phyloP scores from a whole-genome alignment of 1,284 basidiomycete species.

The Pisolithus thermaeus region DNA sequence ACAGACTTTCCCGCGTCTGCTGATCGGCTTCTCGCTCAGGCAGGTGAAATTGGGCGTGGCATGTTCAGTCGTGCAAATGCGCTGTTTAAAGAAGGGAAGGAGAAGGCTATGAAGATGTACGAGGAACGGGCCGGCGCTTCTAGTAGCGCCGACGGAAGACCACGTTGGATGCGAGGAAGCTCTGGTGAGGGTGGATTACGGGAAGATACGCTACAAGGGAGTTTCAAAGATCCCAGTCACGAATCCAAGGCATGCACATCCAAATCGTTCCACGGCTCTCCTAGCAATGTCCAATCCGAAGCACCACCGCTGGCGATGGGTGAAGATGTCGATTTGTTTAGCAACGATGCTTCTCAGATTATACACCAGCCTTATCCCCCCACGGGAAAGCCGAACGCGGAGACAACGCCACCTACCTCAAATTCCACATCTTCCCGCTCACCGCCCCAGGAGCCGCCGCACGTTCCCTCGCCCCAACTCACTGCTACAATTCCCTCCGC shows the following conservation, averaged over 20 bases:
- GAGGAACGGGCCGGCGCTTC: conserved; percentile 56
- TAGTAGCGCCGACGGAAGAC: conserved; percentile 41
- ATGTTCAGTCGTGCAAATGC: conserved; percentile 83
- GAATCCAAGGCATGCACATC: neutral
- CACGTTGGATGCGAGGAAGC: conserved; percentile 83
- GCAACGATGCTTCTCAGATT: conserved; percentile 32
- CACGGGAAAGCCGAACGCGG: conserved; percentile 33
- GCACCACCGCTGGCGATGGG: neutral
- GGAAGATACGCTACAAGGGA: conserved; percentile 13
- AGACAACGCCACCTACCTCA: conserved; percentile 28
- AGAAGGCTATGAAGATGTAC: conserved; percentile 76
- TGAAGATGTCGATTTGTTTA: conserved; percentile 42
- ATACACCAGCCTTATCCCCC: conserved; percentile 55
- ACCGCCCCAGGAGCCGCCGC: conserved; percentile 13
- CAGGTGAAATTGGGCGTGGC: conserved; percentile 77
- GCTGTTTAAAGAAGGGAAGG: conserved; percentile 84
- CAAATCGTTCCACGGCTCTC: neutral
- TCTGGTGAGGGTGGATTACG: conserved; percentile 18
- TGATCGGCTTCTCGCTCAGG: conserved; percentile 81
- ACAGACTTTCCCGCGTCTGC: conserved; percentile 62
- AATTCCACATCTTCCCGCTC: conserved; percentile 32
- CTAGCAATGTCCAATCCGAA: conserved; percentile 1
- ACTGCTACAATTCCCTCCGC: conserved; percentile 26
- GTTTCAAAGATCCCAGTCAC: conserved; percentile 43
- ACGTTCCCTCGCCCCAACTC: conserved; percentile 33